A percentile compares a stretch with the other conserved stretches of the same genome.
phyloP scores from a whole-genome alignment of 139 green algal species.

The Chlamydomonas applanata region DNA sequence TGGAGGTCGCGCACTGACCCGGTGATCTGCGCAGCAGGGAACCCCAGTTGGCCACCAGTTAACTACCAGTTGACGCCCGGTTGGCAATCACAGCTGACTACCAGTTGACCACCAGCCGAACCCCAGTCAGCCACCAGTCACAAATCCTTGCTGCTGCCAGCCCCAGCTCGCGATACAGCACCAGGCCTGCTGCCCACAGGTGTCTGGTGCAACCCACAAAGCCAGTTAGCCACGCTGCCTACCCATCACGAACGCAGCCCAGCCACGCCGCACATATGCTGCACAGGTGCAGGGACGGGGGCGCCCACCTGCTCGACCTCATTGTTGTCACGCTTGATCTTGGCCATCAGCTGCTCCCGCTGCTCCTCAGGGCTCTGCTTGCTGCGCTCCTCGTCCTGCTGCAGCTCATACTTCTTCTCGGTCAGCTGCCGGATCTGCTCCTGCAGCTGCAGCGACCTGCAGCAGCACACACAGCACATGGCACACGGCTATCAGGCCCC shows the following conservation, averaged over 20 bases:
- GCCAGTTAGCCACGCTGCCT: too few relatives aligned
- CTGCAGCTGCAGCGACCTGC: constrained; percentile 47
- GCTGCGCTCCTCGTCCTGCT: constrained; percentile 46
- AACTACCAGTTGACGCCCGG: too few relatives aligned
- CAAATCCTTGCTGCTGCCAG: too few relatives aligned
- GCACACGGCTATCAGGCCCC: not conserved
- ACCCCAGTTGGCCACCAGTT: too few relatives aligned
- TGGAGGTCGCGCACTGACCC: constrained; percentile 34
- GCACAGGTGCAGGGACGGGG: too few relatives aligned
- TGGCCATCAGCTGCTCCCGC: constrained; percentile 51
- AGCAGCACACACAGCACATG: not conserved
- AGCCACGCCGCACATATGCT: not conserved
- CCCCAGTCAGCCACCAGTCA: too few relatives aligned
- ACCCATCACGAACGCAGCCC: too few relatives aligned
- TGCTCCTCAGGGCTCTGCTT: constrained; percentile 65
- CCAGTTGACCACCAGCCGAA: too few relatives aligned
- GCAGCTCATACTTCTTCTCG: constrained; percentile 63
- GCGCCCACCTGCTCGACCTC: constrained; percentile 50
- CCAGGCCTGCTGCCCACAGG: too few relatives aligned
- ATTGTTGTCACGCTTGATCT: constrained; percentile 75
- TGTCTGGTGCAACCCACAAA: too few relatives aligned
- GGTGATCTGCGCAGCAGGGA: not conserved
- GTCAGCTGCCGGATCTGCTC: constrained; percentile 59
- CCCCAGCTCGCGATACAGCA: too few relatives aligned
- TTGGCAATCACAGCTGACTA: too few relatives aligned